Base-by-base conservation (phyloP, 768 basidiomycete genomes). In the Suillus brevipes region DNA sequence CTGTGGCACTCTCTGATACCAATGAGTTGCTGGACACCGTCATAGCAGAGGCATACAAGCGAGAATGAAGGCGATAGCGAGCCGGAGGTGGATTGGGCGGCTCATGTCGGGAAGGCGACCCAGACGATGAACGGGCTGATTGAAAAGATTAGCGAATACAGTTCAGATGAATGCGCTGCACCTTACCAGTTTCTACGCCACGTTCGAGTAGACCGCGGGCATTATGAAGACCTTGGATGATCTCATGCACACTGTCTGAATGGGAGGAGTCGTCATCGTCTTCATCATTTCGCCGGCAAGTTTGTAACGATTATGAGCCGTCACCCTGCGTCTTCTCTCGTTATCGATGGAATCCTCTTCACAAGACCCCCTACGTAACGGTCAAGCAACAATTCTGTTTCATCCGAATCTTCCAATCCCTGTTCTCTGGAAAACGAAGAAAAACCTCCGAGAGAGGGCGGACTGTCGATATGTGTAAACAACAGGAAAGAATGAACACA, bases 1-100 rank as follows among this genome's bases (percentile, higher is more conserved):
- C 84, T 10, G 77, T 77, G 2, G 80, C 79, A 65, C 75, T 83
- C 68, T 85, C 84, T 1, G 78, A 76, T 47, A 81, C 77, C 52
- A 81, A 78, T 0, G 79, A 80, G 42, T 78, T 83, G 20, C 76
- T 66, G 38, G 78, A 74, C 18, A 78, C 43, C 63, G 78, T 72
- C 3, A 75, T 71, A 36, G 66, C 36, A 8, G 72, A 59, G 14
- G 67, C 6, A 40, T 73, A 73, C 36, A 65, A 47, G 43, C 70
- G 71, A 14, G 66, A 18, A 45, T 69, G 67, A 49, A 64, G 38
- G 57, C 70, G 40, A 12, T 42, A 43, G 12, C 40, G 58, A 59
- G 25, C 12, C 18, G 18, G 28, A 13, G 57, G 57, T 10, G 25
- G 58, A 42, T 28, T 59, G 1, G 40, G 58, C 3, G 25, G 40